A percentile compares a stretch with the other conserved stretches of the same genome.
Evolutionary conservation across 2,329 filamentous ascomycete species (phyloP).

Genomic region (Paraphoma sp.): DNA sequence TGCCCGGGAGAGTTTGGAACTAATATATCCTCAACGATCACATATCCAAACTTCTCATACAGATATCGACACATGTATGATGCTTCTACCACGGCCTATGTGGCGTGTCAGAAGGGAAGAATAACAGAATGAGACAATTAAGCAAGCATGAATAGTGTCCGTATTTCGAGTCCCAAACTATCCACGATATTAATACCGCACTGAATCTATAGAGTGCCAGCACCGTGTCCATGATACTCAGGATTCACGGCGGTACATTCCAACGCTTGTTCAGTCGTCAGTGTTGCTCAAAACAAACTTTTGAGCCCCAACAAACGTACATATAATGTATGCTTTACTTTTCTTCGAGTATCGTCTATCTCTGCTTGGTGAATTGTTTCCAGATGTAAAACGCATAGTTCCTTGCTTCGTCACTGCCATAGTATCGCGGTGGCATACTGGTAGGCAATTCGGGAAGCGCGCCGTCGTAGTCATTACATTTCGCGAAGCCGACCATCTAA

Average conservation of each 20-base stretch:
- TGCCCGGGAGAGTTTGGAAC: background rate
- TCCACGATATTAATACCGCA: conserved; percentile 45
- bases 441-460: conserved; percentile 2
- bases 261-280: conserved; percentile 2
- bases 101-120: background rate
- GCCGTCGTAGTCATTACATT: conserved; percentile 14
- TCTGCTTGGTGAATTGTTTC: conserved; percentile 1
- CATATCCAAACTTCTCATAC: background rate
- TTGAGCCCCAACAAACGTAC: conserved; percentile 5
- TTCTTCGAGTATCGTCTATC: conserved; percentile 8
- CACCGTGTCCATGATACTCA: conserved; percentile 42
- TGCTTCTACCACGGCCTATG: conserved; percentile 10
- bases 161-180: conserved; percentile 6
- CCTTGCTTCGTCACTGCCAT: conserved; percentile 7
- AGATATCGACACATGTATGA: background rate
- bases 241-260: conserved; percentile 40
- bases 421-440: conserved; percentile 6
- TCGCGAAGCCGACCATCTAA: conserved; percentile 9
- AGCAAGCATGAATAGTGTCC: background rate
- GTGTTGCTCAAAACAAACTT: background rate
- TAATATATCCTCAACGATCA: background rate
- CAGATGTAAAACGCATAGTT: conserved; percentile 10
- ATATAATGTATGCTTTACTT: conserved; percentile 4
- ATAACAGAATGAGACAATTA: background rate
- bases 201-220: conserved; percentile 39